Evolutionary conservation across 2,329 filamentous ascomycete species (phyloP).

Genomic region (Trichophyton verrucosum): DNA sequence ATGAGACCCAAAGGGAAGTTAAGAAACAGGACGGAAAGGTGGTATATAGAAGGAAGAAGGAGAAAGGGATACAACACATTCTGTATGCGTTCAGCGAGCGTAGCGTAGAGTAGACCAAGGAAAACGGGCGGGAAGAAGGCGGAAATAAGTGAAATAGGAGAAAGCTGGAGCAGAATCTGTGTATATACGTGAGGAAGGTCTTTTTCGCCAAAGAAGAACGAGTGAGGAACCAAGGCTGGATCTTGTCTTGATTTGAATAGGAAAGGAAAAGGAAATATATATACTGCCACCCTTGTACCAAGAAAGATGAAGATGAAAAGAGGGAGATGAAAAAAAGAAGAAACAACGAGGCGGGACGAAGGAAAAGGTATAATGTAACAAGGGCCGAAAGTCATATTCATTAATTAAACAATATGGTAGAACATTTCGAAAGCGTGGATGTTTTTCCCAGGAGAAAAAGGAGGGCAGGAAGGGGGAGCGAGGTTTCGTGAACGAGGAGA

Average conservation of each 20-base stretch:
- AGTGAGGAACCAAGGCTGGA: not conserved
- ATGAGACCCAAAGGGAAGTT: not conserved
- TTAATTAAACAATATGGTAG: constrained; percentile 5
- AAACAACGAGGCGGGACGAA: not conserved
- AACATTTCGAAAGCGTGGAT: constrained; percentile 11
- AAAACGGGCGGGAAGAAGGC: not conserved
- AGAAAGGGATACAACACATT: not conserved
- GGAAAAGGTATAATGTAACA: not conserved
- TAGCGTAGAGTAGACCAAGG: not conserved
- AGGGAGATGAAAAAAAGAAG: not conserved
- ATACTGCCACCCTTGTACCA: not conserved
- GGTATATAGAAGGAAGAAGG: not conserved
- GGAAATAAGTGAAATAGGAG: not conserved
- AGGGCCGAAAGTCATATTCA: not conserved
- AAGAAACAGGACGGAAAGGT: not conserved
- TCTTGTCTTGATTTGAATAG: not conserved
- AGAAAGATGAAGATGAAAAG: not conserved
- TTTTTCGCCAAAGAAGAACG: not conserved
- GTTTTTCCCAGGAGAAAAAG: constrained; percentile 8
- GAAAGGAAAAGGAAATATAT: not conserved
- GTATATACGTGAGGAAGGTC: not conserved
- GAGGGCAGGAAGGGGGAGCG: constrained; percentile 10
- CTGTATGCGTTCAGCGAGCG: not conserved
- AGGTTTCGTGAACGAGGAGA: not conserved
- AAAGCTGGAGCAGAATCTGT: not conserved